Percentiles rank a stretch among this genome's conserved stretches.
Evolutionary conservation across 768 basidiomycete species (phyloP).

Genomic region (Mycena haematopus): DNA sequence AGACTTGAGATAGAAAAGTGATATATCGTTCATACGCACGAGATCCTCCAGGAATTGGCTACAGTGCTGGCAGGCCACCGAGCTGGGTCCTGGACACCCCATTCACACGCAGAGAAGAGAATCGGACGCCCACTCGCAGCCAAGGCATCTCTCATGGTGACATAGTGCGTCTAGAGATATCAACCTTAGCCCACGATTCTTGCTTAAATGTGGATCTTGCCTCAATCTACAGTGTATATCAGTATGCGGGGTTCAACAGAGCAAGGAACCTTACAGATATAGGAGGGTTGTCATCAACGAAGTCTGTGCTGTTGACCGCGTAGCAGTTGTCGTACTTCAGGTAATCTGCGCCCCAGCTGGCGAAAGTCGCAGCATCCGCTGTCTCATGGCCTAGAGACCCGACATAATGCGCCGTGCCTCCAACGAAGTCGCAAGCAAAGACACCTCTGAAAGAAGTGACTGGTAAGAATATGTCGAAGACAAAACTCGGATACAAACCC

Average conservation of each 20-base stretch:
- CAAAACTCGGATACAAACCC: conserved; percentile 2
- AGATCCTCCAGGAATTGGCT: conserved; percentile 59
- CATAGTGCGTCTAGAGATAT: conserved; percentile 45
- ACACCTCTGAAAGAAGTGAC: conserved; percentile 39
- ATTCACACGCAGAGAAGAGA: conserved; percentile 58
- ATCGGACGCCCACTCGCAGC: conserved; percentile 51
- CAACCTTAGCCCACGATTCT: conserved; percentile 1
- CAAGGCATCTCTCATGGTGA: conserved; percentile 54
- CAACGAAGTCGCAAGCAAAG: conserved; percentile 53
- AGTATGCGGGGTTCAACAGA: neutral
- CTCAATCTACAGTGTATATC: conserved; percentile 39
- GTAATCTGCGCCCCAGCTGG: conserved; percentile 57
- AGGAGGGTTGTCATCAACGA: conserved; percentile 53
- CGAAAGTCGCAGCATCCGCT: conserved; percentile 53
- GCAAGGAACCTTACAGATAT: conserved; percentile 39
- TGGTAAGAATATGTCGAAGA: neutral
- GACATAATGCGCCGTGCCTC: conserved; percentile 50
- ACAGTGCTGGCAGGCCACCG: conserved; percentile 53
- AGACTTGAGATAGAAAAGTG: neutral
- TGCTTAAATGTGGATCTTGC: conserved; percentile 30
- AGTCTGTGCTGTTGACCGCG: conserved; percentile 51
- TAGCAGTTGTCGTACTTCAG: conserved; percentile 59
- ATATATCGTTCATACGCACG: conserved; percentile 37
- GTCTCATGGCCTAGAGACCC: conserved; percentile 54
- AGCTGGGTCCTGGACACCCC: conserved; percentile 61